Conservation (phyloP, 1,284 basidiomycete genomes). For the Malassezia globosa region DNA sequence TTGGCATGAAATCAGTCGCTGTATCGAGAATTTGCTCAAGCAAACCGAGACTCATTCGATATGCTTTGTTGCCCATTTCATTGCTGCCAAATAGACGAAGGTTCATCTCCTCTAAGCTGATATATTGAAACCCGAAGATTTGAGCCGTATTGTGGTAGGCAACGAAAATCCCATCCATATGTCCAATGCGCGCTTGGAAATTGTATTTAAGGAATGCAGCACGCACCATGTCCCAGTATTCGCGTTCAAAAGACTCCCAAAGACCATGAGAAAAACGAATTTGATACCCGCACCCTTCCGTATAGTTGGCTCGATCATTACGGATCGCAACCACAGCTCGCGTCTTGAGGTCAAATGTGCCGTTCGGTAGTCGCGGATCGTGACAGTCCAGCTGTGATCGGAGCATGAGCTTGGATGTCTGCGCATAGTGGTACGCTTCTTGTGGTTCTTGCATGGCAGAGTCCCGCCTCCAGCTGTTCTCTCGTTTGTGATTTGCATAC, state of each 20-base stretch:
- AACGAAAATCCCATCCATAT: slow-evolving; percentile 92
- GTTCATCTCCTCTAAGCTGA: slow-evolving; percentile 80
- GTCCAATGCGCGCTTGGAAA: slow-evolving; percentile 88
- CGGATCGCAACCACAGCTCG: slow-evolving; percentile 74
- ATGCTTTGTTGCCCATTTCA: slow-evolving; percentile 61
- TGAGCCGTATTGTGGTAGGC: slow-evolving; percentile 84
- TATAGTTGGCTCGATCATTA: slow-evolving; percentile 72
- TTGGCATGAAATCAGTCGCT: slow-evolving; percentile 57
- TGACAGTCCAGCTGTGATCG: slow-evolving; percentile 87
- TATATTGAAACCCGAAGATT: slow-evolving; percentile 89
- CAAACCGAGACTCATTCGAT: slow-evolving; percentile 62
- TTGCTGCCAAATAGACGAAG: slow-evolving; percentile 60
- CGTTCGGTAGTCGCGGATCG: slow-evolving; percentile 69
- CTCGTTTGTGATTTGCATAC: slow-evolving; percentile 58
- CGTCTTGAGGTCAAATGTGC: slow-evolving; percentile 92
- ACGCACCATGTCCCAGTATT: slow-evolving; percentile 63
- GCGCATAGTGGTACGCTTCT: slow-evolving; percentile 41
- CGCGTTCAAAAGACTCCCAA: slow-evolving; percentile 45
- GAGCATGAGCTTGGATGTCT: slow-evolving; percentile 72
- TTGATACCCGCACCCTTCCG: slow-evolving; percentile 49
- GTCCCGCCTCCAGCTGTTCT: slow-evolving; percentile 37
- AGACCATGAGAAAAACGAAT: slow-evolving; percentile 35
- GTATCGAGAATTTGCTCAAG: slow-evolving; percentile 63
- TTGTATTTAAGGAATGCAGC: slow-evolving; percentile 91
- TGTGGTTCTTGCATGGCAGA: slow-evolving; percentile 48